A percentile compares a stretch with the other conserved stretches of the same genome.
phyloP scores from a whole-genome alignment of 306 rosid genomes.

The Malus sieversii region DNA sequence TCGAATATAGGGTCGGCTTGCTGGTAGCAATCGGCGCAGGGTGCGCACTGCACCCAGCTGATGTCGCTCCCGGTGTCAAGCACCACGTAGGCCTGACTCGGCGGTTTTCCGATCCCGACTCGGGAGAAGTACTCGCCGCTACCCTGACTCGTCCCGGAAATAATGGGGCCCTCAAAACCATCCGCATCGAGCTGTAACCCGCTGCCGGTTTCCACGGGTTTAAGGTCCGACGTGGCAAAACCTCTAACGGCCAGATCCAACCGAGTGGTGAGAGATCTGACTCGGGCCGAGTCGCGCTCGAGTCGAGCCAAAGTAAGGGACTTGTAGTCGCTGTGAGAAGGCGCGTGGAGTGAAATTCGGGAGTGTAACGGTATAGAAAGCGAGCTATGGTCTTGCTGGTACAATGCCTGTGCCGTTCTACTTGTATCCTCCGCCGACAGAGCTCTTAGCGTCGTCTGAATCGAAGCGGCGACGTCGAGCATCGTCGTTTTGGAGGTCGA shows the following conservation, averaged over 20 bases:
- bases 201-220: constrained; percentile 9
- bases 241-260: constrained; percentile 40
- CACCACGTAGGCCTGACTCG: constrained; percentile 58
- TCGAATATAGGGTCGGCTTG: constrained; percentile 81
- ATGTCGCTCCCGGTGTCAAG: constrained; percentile 96
- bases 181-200: constrained; percentile 13
- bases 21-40: constrained; percentile 78
- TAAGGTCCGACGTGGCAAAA: constrained; percentile 36
- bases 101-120: constrained; percentile 74
- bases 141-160: constrained; percentile 85
- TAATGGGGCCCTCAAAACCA: constrained; percentile 39
- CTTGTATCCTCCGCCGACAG: constrained; percentile 7
- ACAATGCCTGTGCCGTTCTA: neutral
- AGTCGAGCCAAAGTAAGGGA: constrained; percentile 50
- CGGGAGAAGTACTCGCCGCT: constrained; percentile 95
- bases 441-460: constrained; percentile 17
- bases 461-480: constrained; percentile 48
- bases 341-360: constrained; percentile 41
- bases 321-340: constrained; percentile 35
- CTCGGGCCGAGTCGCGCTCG: constrained; percentile 74
- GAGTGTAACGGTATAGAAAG: constrained; percentile 39
- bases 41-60: constrained; percentile 92
- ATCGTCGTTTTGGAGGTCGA: constrained; percentile 26
- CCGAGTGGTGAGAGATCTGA: constrained; percentile 43
- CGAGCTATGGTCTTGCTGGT: constrained; percentile 8